Evolutionary conservation across 768 basidiomycete species (phyloP), one percentile per base, ranked within the genome.

Genomic region (Austroboletus festivus): DNA sequence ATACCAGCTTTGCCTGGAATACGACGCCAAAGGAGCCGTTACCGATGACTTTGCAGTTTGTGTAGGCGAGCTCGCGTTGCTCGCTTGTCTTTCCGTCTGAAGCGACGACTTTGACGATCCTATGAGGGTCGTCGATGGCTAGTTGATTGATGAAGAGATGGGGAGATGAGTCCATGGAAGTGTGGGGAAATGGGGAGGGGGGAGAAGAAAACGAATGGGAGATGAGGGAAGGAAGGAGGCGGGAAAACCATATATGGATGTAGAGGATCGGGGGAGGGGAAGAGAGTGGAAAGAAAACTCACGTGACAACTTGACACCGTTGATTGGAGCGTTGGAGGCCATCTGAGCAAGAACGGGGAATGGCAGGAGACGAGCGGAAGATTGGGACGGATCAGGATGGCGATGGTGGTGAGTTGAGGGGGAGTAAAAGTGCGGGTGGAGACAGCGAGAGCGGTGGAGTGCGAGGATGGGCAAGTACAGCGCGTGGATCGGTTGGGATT

Each of bases 1-100:
- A 76, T 42, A 93, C 75, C 47, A 97, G 82, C 71, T 84, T 92
- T 50, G 94, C 95, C 57, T 93, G 91, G 70, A 94, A 98, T 55
- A 99, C 96, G 69, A 99, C 94, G 59, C 96, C 96, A 63, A 99
- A 99, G 50, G 93, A 95, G 70, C 96, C 96, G 65, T 99, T 98
- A 47, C 96, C 96, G 63, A 94, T 89, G 65, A 99, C 91, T 73
- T 96, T 98, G 79, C 89, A 95, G 69, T 90, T 93, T 59, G 90
- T 96, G 75, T 99, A 99, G 41, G 85, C 80, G 62, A 98, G 83
- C 59, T 93, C 88, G 62, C 80, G 79, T 54, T 88, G 85, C 42
- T 89, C 87, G 61, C 90, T 93, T 6, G 85, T 74, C 81, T 94
- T 97, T 72, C 96, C 96, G 62, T 94, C 89, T 53, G 87, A 90